Evolutionary conservation across 202 grass and related monocot species (phyloP), one percentile per base, ranked within the genome.

Genomic region (Bolboschoenoplectus hybrid): DNA sequence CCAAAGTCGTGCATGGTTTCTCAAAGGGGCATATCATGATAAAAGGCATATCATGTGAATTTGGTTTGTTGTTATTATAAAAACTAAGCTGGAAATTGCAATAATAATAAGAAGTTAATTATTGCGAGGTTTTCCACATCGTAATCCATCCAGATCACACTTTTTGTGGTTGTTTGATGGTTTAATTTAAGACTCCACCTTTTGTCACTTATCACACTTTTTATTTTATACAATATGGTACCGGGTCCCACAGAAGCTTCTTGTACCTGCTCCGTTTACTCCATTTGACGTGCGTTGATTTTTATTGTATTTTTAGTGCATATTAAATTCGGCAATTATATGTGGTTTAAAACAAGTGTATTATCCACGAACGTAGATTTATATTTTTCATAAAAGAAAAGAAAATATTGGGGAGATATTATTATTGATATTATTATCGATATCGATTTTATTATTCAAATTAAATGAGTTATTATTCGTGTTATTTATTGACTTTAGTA

Each of bases 11-110:
- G 68, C 68, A 7, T 3, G 4, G 32, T 56, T 40, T 14, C 14
- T 17, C 13, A 39, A 2, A 58, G 14, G 7, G 2, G 3, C 52
- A 41, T 40, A 56, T 78, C 12, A 78, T 78, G 51, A 53, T 77
- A 56, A 39, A 77, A 78, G 36, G 75, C 75, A 79, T 58, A 60
- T 79, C 75, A 43, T 80, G 75, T 80, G 75, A 52, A 61, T 80
- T 40, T 60, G 10, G 2, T 60, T 61, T 80, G 75, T n/a, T 80
- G 35, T 6, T 58, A 79, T 60, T 79, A 79, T 79, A 79, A 79
- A 41, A 79, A 43, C 52, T 41, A 79, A 79, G 14, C 52, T 79
- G 75, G 52, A 79, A 58, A 57, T 58, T 60, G 53, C 52, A 80
- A 43, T 40, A 60, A 43, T 40, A 60, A 80, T 60, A 80, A 80